Evolutionary conservation across 2,329 filamentous ascomycete species (phyloP), one percentile per base, ranked within the genome.

Genomic region (Aspergillus phoenicis): DNA sequence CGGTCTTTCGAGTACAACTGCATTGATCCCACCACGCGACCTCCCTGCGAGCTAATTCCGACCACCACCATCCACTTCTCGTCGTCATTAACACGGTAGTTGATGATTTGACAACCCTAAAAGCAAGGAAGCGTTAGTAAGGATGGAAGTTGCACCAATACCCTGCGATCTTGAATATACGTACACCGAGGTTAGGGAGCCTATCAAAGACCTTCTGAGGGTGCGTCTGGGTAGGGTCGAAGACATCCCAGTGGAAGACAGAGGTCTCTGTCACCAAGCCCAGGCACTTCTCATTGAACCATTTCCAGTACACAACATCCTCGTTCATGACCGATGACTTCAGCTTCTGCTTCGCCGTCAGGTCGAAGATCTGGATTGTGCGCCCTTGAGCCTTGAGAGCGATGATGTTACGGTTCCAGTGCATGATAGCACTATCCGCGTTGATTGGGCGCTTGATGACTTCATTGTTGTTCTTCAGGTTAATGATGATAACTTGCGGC

Each of bases 371-470:
- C 82, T 99, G 96, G 64, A 99, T 86, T 68, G 95, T 99, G 75
- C 93, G 87, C 66, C 90, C 90, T 78, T 97, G 92, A 52, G 95
- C 94, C 82, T 96, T 97, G 69, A 99, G 86, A 65, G 96, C 95
- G 74, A 99, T 98, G 77, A 99, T 91, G 78, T 97, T 92, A 77
- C 90, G 91, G 71, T 86, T 89, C 91, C 92, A 97, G 86, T 99
- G 95, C 95, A 99, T 98, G 77, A 99, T 97, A 72, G 96, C 95
- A 87, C 93, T 98, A 82, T 99, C 95, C 74, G 95, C 95, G 84
- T 97, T 98, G 84, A 99, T 99, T 52, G 94, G 92, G 76, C 94
- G 88, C 73, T 91, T 90, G 71, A 92, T 95, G 77, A 97, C 88
- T 83, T 95, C 94, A 87, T 97, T 97, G 82, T 89, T 89, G 81